These are phyloP conservation scores for Eucalyptus brandiana DNA, from an alignment of 345 rosid genomes.

Conservation along the genomic window DNA sequence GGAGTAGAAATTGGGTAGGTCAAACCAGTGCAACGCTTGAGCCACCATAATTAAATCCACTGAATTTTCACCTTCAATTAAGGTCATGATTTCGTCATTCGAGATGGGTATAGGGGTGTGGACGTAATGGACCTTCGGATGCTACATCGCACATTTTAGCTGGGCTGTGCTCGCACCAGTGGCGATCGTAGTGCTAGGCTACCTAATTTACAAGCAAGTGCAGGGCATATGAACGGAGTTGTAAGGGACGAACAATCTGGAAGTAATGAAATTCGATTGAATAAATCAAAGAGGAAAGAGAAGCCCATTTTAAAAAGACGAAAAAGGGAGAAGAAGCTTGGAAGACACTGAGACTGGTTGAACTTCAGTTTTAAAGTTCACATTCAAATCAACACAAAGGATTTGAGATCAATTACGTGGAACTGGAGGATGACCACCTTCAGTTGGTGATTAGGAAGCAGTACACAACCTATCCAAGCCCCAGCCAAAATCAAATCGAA, in stretches of 20 bases:
- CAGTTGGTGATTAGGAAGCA: too few relatives aligned
- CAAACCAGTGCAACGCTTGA: conserved; percentile 54
- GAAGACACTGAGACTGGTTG: not conserved
- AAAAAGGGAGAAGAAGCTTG: not conserved
- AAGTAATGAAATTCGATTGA: not conserved
- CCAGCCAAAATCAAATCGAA: too few relatives aligned
- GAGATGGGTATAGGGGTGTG: conserved; percentile 39
- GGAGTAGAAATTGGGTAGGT: conserved; percentile 43
- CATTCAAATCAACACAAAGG: not conserved
- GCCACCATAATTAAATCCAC: conserved; percentile 49
- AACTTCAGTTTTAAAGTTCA: not conserved
- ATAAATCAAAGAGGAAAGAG: not conserved
- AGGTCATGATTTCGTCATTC: conserved; percentile 24
- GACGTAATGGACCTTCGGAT: conserved; percentile 24
- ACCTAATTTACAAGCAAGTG: conserved; percentile 5
- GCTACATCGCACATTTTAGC: conserved; percentile 21
- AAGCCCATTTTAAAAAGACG: not conserved
- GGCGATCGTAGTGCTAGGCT: conserved; percentile 36
- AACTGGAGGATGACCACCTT: not conserved
- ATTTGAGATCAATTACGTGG: not conserved
- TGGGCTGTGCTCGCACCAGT: conserved; percentile 34
- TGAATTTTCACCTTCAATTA: conserved; percentile 36
- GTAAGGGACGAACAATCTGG: not conserved
- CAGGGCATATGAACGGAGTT: not conserved
- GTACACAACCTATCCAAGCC: too few relatives aligned